These are phyloP conservation scores for Phlebiopsis flavidoalba DNA, from an alignment of 768 basidiomycete species.

Conservation along the genomic window DNA sequence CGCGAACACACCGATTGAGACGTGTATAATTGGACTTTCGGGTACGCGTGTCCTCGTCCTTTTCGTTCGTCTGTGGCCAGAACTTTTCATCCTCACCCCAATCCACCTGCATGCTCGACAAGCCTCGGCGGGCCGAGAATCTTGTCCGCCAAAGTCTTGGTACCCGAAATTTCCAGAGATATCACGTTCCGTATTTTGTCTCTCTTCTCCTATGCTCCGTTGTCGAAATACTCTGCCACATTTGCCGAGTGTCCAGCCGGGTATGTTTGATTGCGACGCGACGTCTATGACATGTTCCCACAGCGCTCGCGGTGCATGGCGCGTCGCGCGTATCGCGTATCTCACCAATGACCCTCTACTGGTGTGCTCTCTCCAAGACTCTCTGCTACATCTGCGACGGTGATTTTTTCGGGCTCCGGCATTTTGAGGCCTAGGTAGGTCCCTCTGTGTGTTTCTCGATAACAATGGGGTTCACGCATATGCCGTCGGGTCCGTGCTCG, in stretches of 20 bases:
- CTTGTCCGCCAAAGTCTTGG: slow-evolving; percentile 60
- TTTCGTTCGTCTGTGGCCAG: slow-evolving; percentile 83
- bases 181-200: slow-evolving; percentile 96
- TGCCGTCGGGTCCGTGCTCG: slow-evolving; percentile 60
- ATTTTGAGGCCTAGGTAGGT: slow-evolving; percentile 90
- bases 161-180: slow-evolving; percentile 89
- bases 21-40: slow-evolving; percentile 96
- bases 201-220: slow-evolving; percentile 56
- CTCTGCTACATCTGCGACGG: slow-evolving; percentile 76
- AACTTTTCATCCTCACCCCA: slow-evolving; percentile 98
- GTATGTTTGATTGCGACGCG: slow-evolving; percentile 76
- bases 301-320: background rate
- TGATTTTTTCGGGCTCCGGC: slow-evolving; percentile 78
- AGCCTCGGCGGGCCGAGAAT: slow-evolving; percentile 82
- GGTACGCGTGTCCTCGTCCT: slow-evolving; percentile 65
- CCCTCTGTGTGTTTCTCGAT: slow-evolving; percentile 74
- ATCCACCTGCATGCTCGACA: slow-evolving; percentile 83
- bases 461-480: slow-evolving; percentile 81
- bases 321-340: slow-evolving; percentile 2
- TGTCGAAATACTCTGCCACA: slow-evolving; percentile 89
- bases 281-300: slow-evolving; percentile 57
- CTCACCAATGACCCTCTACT: slow-evolving; percentile 89
- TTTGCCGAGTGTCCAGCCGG: slow-evolving; percentile 85
- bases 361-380: slow-evolving; percentile 73
- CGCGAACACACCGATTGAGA: slow-evolving; percentile 91